Conservation (phyloP, 768 basidiomycete genomes). For the Psilocybe cubensis region DNA sequence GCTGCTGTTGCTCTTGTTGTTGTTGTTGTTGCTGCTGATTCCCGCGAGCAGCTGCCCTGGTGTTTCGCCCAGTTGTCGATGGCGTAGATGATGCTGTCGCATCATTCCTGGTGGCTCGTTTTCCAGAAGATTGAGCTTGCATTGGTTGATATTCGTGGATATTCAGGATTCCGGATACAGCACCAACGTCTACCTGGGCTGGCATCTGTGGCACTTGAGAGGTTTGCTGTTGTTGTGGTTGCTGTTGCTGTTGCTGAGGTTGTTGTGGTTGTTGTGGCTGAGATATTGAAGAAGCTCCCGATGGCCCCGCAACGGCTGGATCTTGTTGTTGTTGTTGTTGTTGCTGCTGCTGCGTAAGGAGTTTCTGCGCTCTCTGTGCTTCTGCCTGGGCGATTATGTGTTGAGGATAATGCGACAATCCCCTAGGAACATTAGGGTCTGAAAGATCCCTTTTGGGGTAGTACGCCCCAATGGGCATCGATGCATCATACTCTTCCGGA, state of each 20-base stretch:
- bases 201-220: neutral
- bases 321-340: constrained; percentile 27
- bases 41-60: constrained; percentile 15
- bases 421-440: constrained; percentile 36
- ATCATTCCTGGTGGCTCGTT: constrained; percentile 20
- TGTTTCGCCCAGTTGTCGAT: constrained; percentile 9
- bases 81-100: constrained; percentile 10
- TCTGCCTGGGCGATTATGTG: constrained; percentile 49
- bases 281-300: constrained; percentile 11
- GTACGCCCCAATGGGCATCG: constrained; percentile 48
- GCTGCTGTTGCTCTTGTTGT: constrained; percentile 13
- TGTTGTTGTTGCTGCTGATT: constrained; percentile 18
- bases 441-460: constrained; percentile 40
- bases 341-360: constrained; percentile 12
- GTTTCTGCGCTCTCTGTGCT: constrained; percentile 33
- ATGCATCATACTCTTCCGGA: constrained; percentile 70
- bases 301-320: constrained; percentile 21
- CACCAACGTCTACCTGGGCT: constrained; percentile 2
- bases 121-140: constrained; percentile 15
- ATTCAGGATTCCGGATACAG: constrained; percentile 19
- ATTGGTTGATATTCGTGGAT: constrained; percentile 32
- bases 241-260: neutral
- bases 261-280: neutral
- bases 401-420: constrained; percentile 51
- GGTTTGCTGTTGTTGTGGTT: neutral